Conservation (phyloP, 192 early-diverging fungal species). For the Rhizophagus sp. region DNA sequence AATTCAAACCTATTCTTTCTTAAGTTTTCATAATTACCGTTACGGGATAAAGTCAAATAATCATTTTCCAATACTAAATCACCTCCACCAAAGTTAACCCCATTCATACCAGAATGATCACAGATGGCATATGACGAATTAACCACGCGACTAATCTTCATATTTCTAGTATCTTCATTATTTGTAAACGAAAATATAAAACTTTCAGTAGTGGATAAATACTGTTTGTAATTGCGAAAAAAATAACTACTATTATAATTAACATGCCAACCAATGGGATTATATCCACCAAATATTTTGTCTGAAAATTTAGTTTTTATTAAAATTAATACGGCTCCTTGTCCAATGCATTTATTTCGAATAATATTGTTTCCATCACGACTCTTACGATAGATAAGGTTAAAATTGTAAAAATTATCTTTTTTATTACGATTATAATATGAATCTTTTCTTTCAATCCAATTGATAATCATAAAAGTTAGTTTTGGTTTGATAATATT, state of each 20-base stretch:
- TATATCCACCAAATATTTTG: neutral
- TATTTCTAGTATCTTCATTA: too few species aligned
- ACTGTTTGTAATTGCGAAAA: too few species aligned
- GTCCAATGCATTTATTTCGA: neutral
- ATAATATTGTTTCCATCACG: slow-evolving; percentile 4
- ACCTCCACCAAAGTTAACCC: neutral
- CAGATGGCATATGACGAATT: neutral
- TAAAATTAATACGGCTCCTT: neutral
- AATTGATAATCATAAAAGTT: neutral
- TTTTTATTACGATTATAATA: neutral
- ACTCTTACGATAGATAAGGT: neutral
- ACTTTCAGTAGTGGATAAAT: too few species aligned
- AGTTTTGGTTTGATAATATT: slow-evolving; percentile 4
- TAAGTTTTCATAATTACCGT: neutral
- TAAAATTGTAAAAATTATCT: neutral
- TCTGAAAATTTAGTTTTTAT: neutral
- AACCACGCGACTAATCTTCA: too few species aligned
- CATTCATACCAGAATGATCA: neutral
- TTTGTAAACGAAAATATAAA: too few species aligned
- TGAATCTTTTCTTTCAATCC: neutral
- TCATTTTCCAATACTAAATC: too few species aligned
- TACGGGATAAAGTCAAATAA: too few species aligned
- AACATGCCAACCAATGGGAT: neutral
- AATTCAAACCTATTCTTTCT: too few species aligned
- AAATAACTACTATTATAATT: too few species aligned